phyloP scores from a whole-genome alignment of 2,329 filamentous ascomycete genomes.

The Endothia cerciana region DNA sequence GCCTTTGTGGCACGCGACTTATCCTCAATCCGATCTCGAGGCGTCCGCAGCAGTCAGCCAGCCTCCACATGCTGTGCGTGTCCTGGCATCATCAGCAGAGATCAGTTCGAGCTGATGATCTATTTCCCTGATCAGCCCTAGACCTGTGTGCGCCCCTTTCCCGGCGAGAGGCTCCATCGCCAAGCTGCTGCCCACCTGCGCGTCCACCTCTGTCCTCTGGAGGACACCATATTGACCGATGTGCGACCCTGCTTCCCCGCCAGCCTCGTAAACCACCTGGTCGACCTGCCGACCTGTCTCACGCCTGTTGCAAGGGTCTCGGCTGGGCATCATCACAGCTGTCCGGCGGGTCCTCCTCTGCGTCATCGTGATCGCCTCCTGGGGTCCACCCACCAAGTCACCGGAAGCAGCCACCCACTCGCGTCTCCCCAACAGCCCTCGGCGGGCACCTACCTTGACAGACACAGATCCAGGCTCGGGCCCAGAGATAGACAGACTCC shows the following conservation, averaged over 20 bases:
- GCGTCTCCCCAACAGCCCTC: constrained; percentile 1
- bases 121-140: not conserved
- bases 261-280: constrained; percentile 4
- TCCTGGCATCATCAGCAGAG: constrained; percentile 4
- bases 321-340: constrained; percentile 13
- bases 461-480: not conserved
- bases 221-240: not conserved
- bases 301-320: constrained; percentile 7
- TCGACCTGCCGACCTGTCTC: not conserved
- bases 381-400: constrained; percentile 7
- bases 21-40: not conserved
- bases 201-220: not conserved
- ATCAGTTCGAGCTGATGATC: constrained; percentile 5
- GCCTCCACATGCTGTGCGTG: not conserved
- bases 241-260: not conserved
- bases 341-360: constrained; percentile 11
- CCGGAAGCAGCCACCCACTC: constrained; percentile 24
- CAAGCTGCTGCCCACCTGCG: not conserved
- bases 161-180: not conserved
- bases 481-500: not conserved
- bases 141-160: not conserved
- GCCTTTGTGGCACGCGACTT: constrained; percentile 10
- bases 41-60: not conserved
- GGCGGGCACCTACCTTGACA: not conserved
- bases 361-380: constrained; percentile 22